Evolutionary conservation across 1,139 yeast genomes (phyloP), one percentile per base, ranked within the genome.

Genomic region (Candida albicans): DNA sequence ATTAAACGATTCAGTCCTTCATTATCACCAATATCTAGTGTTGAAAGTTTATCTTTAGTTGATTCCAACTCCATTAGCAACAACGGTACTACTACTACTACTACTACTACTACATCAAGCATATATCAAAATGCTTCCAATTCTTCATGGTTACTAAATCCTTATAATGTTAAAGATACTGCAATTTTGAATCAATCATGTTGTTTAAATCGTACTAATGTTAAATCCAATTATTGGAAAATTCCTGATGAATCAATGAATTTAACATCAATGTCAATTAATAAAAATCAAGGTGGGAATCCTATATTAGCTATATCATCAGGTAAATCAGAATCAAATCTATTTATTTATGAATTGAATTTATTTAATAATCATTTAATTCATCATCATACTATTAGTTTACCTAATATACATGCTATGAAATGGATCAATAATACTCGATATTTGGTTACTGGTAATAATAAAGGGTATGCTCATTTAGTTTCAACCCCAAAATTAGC

Each of bases 311-410:
- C 95, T 1, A 75, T 87, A 7, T 79, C 90, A 2, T 78, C 84
- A 49, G 88, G 85, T 1, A 66, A 73, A 35, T 44, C 57, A 5
- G 76, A 71, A 14, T 66, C 77, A 43, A 87, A 87, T 53, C 67
- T 87, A 45, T 84, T 76, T 53, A 75, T 87, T 29, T 87, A 84
- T 58, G 84, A 80, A 43, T 65, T 85, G 45, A 76, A 75, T 48
- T 49, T 67, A 11, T 55, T 58, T 3, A 63, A 68, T 15, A 68
- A 69, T 44, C 68, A 73, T 36, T 67, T 87, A 44, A 81, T 87
- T 14, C 95, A 87, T 64, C 82, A 84, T 53, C 86, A 84, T 55
- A 86, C 95, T 1, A 82, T 87, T 37, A 62, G 87, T 0, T 68
- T 87, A 36, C 89, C 93, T 1, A 79, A 81, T 47, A 83, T 87